Evolutionary conservation across 2,329 filamentous ascomycete genomes (phyloP).

Genomic region (Monosporascus cannonballus): DNA sequence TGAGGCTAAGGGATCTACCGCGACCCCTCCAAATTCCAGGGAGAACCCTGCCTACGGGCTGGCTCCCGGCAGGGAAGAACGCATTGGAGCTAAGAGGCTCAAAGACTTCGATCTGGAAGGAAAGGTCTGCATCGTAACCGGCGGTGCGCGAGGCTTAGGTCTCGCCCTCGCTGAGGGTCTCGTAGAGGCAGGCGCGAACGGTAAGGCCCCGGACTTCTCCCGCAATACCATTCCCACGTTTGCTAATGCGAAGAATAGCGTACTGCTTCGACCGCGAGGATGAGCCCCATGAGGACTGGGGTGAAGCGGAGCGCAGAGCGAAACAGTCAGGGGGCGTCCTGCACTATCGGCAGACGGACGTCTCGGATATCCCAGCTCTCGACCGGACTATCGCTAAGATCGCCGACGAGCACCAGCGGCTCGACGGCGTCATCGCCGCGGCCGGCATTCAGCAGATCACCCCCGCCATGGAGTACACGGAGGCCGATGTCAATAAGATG

Average conservation of each 20-base stretch:
- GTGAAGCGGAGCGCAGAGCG: slow-evolving; percentile 53
- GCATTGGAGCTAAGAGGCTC: slow-evolving; percentile 33
- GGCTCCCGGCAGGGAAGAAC: slow-evolving; percentile 12
- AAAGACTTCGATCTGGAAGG: slow-evolving; percentile 66
- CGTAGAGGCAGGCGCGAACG: slow-evolving; percentile 66
- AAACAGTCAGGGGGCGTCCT: slow-evolving; percentile 57
- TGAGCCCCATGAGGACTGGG: slow-evolving; percentile 51
- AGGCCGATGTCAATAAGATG: slow-evolving; percentile 52
- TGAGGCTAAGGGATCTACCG: slow-evolving; percentile 2
- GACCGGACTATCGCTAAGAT: slow-evolving; percentile 54
- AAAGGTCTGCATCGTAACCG: slow-evolving; percentile 64
- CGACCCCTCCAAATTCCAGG: slow-evolving; percentile 17
- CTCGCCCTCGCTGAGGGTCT: slow-evolving; percentile 67
- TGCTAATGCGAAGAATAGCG: slow-evolving; percentile 30
- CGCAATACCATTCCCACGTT: neutral
- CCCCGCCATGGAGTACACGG: slow-evolving; percentile 59
- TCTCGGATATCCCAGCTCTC: slow-evolving; percentile 54
- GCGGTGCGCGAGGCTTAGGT: slow-evolving; percentile 67
- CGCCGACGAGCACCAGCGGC: slow-evolving; percentile 50
- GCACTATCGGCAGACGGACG: slow-evolving; percentile 62
- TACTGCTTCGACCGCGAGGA: slow-evolving; percentile 50
- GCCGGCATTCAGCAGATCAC: slow-evolving; percentile 65
- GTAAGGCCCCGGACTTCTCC: slow-evolving; percentile 25
- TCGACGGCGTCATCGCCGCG: slow-evolving; percentile 65
- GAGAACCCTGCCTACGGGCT: slow-evolving; percentile 19